Evolutionary conservation across 1,139 yeast genomes (phyloP), one percentile per base, ranked within the genome.

Genomic region (Hansenula sp.): DNA sequence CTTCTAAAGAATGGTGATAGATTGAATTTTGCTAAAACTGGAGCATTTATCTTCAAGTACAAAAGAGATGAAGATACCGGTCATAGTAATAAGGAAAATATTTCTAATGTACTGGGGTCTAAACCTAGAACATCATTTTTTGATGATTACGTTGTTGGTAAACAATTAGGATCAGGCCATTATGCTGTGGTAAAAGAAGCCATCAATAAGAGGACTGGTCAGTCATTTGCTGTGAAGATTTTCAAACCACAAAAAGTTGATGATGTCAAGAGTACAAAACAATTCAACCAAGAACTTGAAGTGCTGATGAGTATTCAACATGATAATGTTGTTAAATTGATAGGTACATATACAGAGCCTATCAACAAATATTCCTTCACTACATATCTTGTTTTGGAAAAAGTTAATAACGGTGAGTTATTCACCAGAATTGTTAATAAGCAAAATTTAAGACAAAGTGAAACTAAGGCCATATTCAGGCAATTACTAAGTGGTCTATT

Each of bases 181-280:
- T 85, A 84, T 59, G 93, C 93, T 1, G 78, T 81, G 17, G 94
- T 85, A 2, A 81, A 79, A 57, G 88, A 83, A 51, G 89, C 89
- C 3, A 67, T 72, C 19, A 73, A 77, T 51, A 74, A 81, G 50
- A 61, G 65, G 15, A 72, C 81, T 0, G 88, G 88, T 0, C 74
- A 74, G 45, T 63, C 74, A 2, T 84, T 81, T 35, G 93, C 93
- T 0, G 87, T 84, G 4, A 84, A 84, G 57, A 80, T 84, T n/a
- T 84, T 84, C 59, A 85, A 84, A 58, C 88, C 90, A 0, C 81
- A 79, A 47, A 75, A 72, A 49, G 67, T 68, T 33, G 79, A 77
- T 47, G 80, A 76, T 48, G 66, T 67, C 7, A 71, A 69, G 49
- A 66, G 68, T 35, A 59, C 67, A 11, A 64, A 60, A 40, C 81